phyloP scores from a whole-genome alignment of 75 land plant species.

The Sequoia sempervirens region DNA sequence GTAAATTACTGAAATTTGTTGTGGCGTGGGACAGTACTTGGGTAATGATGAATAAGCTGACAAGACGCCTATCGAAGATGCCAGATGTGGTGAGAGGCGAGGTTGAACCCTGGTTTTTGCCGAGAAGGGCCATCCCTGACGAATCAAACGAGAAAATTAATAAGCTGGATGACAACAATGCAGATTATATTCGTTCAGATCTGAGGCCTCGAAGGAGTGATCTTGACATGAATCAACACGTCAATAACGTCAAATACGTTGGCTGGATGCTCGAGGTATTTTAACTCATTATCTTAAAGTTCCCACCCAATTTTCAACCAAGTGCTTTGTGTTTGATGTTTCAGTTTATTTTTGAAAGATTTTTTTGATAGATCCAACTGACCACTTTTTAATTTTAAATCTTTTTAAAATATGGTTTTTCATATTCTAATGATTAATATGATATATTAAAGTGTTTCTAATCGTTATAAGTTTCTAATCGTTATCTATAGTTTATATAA shows the following conservation, averaged over 20 bases:
- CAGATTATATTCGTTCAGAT: constrained; percentile 8
- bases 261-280: constrained; percentile 46
- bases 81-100: constrained; percentile 69
- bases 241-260: constrained; percentile 43
- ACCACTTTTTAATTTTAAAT: background rate
- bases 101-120: constrained; percentile 18
- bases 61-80: constrained; percentile 73
- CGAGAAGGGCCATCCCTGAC: constrained; percentile 22
- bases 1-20: background rate
- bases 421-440: no score
- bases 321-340: no score
- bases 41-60: constrained; percentile 46
- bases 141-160: constrained; percentile 19
- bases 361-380: background rate
- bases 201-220: constrained; percentile 34
- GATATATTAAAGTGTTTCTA: no score
- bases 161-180: constrained; percentile 22
- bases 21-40: background rate
- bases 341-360: no score
- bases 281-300: background rate
- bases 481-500: background rate
- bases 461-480: no score
- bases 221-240: constrained; percentile 51
- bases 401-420: background rate
- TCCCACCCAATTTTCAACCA: no score